A percentile compares a stretch with the other conserved stretches of the same genome.
These are phyloP conservation scores for Kregervanrija fluxuum DNA, from an alignment of 805 yeast species.

Conservation along the genomic window DNA sequence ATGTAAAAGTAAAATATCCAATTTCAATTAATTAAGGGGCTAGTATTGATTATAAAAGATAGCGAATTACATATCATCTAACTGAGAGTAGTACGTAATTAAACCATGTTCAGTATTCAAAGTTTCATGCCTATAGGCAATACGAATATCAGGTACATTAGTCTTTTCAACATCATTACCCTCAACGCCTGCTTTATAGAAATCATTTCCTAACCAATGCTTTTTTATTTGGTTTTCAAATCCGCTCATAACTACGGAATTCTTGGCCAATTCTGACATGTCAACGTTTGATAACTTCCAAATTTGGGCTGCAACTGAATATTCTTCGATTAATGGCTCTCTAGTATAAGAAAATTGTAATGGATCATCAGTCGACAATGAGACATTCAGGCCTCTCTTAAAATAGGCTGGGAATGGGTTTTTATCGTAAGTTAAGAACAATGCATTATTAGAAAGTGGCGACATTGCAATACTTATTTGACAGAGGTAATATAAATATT, in stretches of 20 bases:
- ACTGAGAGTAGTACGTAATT: conserved; percentile 46
- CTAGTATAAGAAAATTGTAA: conserved; percentile 94
- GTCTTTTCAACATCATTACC: conserved; percentile 92
- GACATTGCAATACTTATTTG: conserved; percentile 99
- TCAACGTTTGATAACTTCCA: conserved; percentile 91
- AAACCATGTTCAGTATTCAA: conserved; percentile 62
- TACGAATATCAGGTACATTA: conserved; percentile 87
- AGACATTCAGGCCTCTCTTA: conserved; percentile 89
- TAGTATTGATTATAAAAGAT: neutral
- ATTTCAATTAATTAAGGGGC: neutral
- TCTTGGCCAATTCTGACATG: conserved; percentile 93
- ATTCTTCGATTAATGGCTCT: conserved; percentile 96
- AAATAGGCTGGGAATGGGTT: conserved; percentile 91
- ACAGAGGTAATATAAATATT: conserved; percentile 85
- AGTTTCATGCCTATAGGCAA: conserved; percentile 79
- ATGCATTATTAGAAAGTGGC: conserved; percentile 92
- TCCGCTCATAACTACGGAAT: conserved; percentile 90
- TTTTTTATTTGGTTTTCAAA: conserved; percentile 80
- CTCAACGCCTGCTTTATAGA: conserved; percentile 49
- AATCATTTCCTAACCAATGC: conserved; percentile 86
- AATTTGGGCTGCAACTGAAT: conserved; percentile 96
- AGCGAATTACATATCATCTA: neutral
- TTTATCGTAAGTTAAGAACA: conserved; percentile 92
- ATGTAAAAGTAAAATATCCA: neutral
- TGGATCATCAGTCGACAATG: conserved; percentile 96